Evolutionary conservation across 2,329 filamentous ascomycete genomes (phyloP), one percentile per base, ranked within the genome.

Genomic region (Penicillium sclerotigenum): DNA sequence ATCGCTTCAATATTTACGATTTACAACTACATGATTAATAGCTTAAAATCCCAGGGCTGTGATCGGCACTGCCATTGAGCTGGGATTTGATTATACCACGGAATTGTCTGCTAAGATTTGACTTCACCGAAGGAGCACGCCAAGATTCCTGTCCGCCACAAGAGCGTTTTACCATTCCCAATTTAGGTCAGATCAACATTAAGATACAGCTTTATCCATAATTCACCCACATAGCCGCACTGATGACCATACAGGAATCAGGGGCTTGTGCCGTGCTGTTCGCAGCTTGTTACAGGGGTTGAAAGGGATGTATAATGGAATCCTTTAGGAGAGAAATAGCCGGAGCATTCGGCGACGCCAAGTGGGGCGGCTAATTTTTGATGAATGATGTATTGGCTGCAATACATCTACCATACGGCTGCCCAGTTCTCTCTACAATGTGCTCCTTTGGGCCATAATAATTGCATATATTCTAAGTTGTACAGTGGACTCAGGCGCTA

Each of bases 31-130:
- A n/a, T n/a, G n/a, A n/a, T n/a, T n/a, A n/a, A n/a, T n/a, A 37
- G 3, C 29, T 31, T 42, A 20, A 28, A 36, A 1, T 0, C 16
- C n/a, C 11, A 47, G 9, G 29, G 41, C 26, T 22, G 20, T 40
- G 56, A 62, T 62, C 52, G 24, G 16, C 60, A n/a, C 54, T 61
- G 46, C 54, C 48, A 52, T 41, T 46, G 26, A 41, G 31, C 33
- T 52, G 24, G 34, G 8, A 14, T 49, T 38, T 28, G 3, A 36
- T 14, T 18, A 14, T 11, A 9, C 5, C 7, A 22, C 16, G 16
- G n/a, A n/a, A n/a, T n/a, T n/a, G n/a, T n/a, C n/a, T n/a, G n/a
- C n/a, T n/a, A n/a, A n/a, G n/a, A n/a, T n/a, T n/a, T n/a, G n/a
- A n/a, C n/a, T n/a, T n/a, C n/a, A n/a, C n/a, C n/a, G n/a, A n/a